Conservation (phyloP, 306 rosid genomes). For the Clitoria ternatea region DNA sequence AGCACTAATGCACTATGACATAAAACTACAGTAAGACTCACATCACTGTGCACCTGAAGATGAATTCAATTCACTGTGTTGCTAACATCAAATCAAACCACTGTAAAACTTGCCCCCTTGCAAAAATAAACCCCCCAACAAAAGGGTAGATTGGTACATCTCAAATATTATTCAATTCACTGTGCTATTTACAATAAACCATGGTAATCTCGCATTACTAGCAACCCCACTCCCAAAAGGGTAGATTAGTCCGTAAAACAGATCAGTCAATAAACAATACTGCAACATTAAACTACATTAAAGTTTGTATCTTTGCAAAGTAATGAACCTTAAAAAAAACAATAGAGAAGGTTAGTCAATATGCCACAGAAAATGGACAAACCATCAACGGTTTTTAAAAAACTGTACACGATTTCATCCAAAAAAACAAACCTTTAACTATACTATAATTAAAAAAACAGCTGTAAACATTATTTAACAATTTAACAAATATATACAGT, state of each 20-base stretch:
- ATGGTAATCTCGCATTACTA: neutral
- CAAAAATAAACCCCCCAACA: neutral
- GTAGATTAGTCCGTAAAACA: neutral
- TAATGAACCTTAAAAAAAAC: neutral
- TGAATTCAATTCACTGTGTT: neutral
- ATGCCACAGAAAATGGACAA: neutral
- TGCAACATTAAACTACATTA: neutral
- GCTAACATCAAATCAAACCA: conserved; percentile 5
- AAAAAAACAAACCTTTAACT: neutral
- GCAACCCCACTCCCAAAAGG: neutral
- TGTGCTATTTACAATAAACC: neutral
- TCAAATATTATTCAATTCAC: neutral
- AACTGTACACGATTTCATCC: neutral
- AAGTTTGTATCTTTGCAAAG: neutral
- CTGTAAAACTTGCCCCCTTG: neutral
- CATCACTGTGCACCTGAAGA: neutral
- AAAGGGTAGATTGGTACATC: neutral
- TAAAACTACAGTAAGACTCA: neutral
- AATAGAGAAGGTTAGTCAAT: too few relatives aligned
- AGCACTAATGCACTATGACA: neutral
- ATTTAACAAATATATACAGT: neutral
- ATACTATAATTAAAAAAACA: neutral
- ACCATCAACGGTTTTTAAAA: neutral
- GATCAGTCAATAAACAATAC: neutral
- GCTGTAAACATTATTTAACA: neutral